These are phyloP conservation scores for Auricularia auricula-judae DNA, from an alignment of 768 basidiomycete species.

Conservation along the genomic window DNA sequence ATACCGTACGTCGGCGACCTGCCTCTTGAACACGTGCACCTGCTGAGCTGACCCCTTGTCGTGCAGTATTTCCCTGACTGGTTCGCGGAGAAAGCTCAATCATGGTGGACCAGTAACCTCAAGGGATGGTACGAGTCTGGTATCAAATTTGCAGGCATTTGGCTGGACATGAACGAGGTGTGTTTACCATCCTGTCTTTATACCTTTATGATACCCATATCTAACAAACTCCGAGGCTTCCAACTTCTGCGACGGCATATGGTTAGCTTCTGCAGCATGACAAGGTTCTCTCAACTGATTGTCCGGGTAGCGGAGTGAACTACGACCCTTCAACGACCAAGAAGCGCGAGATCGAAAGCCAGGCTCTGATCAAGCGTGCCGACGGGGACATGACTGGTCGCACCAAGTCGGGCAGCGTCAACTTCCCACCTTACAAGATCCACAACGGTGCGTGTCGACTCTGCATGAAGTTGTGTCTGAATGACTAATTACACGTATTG, in stretches of 20 bases:
- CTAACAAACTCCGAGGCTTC: slow-evolving; percentile 23
- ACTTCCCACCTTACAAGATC: slow-evolving; percentile 54
- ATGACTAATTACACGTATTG: background rate
- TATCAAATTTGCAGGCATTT: slow-evolving; percentile 49
- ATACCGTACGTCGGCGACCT: slow-evolving; percentile 33
- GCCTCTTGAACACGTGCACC: slow-evolving; percentile 6
- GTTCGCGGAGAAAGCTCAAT: slow-evolving; percentile 40
- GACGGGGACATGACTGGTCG: background rate
- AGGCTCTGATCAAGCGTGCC: background rate
- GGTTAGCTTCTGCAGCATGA: slow-evolving; percentile 20
- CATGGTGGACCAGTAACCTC: slow-evolving; percentile 52
- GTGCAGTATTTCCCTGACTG: slow-evolving; percentile 48
- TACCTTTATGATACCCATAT: background rate
- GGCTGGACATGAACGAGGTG: slow-evolving; percentile 37
- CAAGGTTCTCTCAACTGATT: background rate
- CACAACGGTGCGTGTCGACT: slow-evolving; percentile 43
- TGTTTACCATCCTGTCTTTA: background rate
- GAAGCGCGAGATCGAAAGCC: background rate
- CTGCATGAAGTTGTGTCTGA: background rate
- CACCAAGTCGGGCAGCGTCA: slow-evolving; percentile 19
- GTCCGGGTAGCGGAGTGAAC: background rate
- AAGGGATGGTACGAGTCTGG: slow-evolving; percentile 41
- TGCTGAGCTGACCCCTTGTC: background rate
- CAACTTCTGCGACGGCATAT: slow-evolving; percentile 50
- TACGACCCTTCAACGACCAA: slow-evolving; percentile 3